Evolutionary conservation across 768 basidiomycete genomes (phyloP), one percentile per base, ranked within the genome.

Genomic region (Tylopilus intermedius): DNA sequence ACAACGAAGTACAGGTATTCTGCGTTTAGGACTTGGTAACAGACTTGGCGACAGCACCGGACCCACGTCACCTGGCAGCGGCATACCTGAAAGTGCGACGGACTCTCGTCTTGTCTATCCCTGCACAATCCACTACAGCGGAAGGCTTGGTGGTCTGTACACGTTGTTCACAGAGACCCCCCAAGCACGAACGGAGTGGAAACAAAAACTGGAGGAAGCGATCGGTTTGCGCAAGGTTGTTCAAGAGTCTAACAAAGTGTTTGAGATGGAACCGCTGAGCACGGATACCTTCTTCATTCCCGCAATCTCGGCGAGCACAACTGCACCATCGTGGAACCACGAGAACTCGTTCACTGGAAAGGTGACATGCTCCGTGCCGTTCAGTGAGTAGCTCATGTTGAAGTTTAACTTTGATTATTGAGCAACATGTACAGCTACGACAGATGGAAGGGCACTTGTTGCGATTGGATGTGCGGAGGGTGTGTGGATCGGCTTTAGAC

Each of bases 401-500:
- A 9, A 27, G 38, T 45, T 13, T 21, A 1, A 21, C 14, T 26
- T 13, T 47, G 9, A n/a, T 44, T 48, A 38, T 48, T 58, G 54
- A 63, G 45, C 9, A 30, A 13, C 47, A 29, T 49, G 32, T 60
- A 5, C 54, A 95, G 90, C 80, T 55, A 93, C 90, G 5, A 75
- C 84, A 5, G 93, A 97, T 65, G 86, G 87, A 5, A 82, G 92
- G 24, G 83, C 83, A 11, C 77, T 99, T 13, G 88, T 97, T 38
- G 92, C 94, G 0, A 85, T 97, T 60, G 96, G 94, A 8, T 96
- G 94, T 67, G 86, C 88, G 0, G 93, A 96, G 64, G 96, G 96
- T 29, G 89, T 96, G 21, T 96, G 91, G 89, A 94, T 96, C 53
- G 94, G 94, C 0, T 86, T 94, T 68, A 80, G 90, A 38, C 88